phyloP scores from a whole-genome alignment of 257 asterid species.

The Fraxinus quadrangulata region DNA sequence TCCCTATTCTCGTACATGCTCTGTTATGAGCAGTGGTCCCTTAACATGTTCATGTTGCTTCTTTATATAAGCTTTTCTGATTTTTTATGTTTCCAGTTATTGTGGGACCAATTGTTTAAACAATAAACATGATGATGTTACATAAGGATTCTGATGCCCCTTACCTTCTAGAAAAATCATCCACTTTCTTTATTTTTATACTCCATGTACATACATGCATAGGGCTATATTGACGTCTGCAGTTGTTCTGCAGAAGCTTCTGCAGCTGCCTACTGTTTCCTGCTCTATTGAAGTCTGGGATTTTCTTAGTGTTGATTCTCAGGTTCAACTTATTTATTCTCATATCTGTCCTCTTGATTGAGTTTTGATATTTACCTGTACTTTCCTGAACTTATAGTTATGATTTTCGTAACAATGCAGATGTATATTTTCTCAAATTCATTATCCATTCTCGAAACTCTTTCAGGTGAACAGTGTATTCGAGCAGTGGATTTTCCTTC shows the following conservation, averaged over 20 bases:
- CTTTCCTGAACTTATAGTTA: constrained; percentile 25
- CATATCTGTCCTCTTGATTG: constrained; percentile 17
- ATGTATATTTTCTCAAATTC: constrained; percentile 84
- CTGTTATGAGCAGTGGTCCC: background rate
- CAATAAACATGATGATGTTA: background rate
- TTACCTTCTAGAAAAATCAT: constrained; percentile 17
- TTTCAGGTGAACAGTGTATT: constrained; percentile 61
- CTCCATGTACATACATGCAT: constrained; percentile 1
- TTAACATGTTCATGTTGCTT: background rate
- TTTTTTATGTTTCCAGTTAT: constrained; percentile 4
- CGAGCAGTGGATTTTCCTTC: constrained; percentile 22
- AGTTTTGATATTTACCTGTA: constrained; percentile 22
- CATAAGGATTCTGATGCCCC: too few species aligned
- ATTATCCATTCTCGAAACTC: constrained; percentile 78
- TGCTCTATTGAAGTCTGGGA: constrained; percentile 97
- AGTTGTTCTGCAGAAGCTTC: constrained; percentile 66
- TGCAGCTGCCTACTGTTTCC: constrained; percentile 86
- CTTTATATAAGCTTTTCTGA: constrained; percentile 12
- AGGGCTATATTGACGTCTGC: constrained; percentile 9
- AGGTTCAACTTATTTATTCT: constrained; percentile 52
- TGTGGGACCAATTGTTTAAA: background rate
- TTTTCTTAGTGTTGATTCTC: constrained; percentile 98
- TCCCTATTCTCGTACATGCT: background rate
- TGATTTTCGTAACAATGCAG: constrained; percentile 52
- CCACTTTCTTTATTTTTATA: constrained; percentile 18